phyloP scores from a whole-genome alignment of 805 yeast genomes.

The Candida incommunis region DNA sequence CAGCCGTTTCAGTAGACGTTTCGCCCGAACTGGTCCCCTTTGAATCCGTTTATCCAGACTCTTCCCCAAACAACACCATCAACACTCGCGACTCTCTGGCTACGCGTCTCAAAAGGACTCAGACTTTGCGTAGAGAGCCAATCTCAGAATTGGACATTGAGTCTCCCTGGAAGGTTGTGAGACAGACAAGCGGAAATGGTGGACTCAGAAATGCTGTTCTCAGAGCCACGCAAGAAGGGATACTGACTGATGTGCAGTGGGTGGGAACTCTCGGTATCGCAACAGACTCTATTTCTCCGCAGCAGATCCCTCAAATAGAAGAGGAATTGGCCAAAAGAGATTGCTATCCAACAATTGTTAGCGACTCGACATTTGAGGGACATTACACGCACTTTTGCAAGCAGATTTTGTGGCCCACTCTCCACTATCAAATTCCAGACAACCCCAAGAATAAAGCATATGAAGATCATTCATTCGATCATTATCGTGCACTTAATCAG shows the following conservation, averaged over 20 bases:
- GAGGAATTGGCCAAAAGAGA: constrained; percentile 27
- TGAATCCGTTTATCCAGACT: too few relatives aligned
- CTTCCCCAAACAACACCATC: constrained; percentile 2
- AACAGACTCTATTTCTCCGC: constrained; percentile 58
- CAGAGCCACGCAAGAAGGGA: constrained; percentile 30
- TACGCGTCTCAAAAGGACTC: not conserved
- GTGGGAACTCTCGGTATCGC: constrained; percentile 91
- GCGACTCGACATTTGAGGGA: constrained; percentile 73
- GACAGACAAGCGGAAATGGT: constrained; percentile 68
- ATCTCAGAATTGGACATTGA: constrained; percentile 18
- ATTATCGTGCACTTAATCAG: constrained; percentile 64
- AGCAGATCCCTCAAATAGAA: constrained; percentile 41
- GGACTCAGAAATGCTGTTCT: constrained; percentile 76
- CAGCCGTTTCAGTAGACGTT: not conserved
- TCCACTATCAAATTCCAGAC: constrained; percentile 90
- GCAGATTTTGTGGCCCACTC: constrained; percentile 91
- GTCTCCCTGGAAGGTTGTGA: constrained; percentile 63
- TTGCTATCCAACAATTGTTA: constrained; percentile 53
- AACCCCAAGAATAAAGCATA: constrained; percentile 87
- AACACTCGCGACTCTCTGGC: constrained; percentile 3
- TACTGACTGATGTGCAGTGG: constrained; percentile 39
- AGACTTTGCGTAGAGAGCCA: constrained; percentile 1
- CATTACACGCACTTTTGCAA: constrained; percentile 87
- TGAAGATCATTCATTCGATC: constrained; percentile 90
- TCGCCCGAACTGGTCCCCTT: constrained; percentile 1